Percentiles rank a stretch among this genome's conserved stretches.
phyloP scores from a whole-genome alignment of 2,329 filamentous ascomycete genomes.

The Aaosphaeria arxii region DNA sequence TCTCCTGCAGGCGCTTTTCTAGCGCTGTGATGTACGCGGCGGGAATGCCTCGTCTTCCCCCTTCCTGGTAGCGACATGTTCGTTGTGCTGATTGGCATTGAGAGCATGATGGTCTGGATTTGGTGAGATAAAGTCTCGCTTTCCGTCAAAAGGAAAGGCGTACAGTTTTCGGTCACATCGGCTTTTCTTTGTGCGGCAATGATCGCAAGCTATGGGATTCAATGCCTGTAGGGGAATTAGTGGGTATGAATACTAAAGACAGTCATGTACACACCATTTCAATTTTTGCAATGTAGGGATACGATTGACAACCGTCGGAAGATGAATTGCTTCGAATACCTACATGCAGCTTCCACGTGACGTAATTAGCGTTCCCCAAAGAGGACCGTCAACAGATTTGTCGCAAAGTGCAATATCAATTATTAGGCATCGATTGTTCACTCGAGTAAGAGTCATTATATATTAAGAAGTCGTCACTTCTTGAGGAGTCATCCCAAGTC shows the following conservation, averaged over 20 bases:
- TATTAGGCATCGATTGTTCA: too few species aligned
- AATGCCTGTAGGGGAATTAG: background rate
- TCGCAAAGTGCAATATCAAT: too few species aligned
- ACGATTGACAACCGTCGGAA: too few species aligned
- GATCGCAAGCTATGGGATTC: slow-evolving; percentile 22
- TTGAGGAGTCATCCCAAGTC: too few species aligned
- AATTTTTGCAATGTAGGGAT: too few species aligned
- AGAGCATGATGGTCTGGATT: background rate
- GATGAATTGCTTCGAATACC: background rate
- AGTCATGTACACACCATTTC: too few species aligned
- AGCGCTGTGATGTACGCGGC: slow-evolving; percentile 18
- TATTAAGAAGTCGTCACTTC: too few species aligned
- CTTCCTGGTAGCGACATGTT: background rate
- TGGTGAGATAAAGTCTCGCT: background rate
- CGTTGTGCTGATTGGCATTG: background rate
- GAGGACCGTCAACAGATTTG: too few species aligned
- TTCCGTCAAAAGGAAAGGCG: background rate
- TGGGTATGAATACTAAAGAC: too few species aligned
- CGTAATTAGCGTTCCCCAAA: background rate
- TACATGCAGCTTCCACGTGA: background rate
- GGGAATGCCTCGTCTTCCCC: slow-evolving; percentile 15
- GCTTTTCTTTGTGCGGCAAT: slow-evolving; percentile 22
- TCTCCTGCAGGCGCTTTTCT: slow-evolving; percentile 19
- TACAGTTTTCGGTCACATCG: slow-evolving; percentile 2
- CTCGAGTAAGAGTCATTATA: too few species aligned